phyloP scores from a whole-genome alignment of 2,329 filamentous ascomycete species.

The Talaromyces sp. region DNA sequence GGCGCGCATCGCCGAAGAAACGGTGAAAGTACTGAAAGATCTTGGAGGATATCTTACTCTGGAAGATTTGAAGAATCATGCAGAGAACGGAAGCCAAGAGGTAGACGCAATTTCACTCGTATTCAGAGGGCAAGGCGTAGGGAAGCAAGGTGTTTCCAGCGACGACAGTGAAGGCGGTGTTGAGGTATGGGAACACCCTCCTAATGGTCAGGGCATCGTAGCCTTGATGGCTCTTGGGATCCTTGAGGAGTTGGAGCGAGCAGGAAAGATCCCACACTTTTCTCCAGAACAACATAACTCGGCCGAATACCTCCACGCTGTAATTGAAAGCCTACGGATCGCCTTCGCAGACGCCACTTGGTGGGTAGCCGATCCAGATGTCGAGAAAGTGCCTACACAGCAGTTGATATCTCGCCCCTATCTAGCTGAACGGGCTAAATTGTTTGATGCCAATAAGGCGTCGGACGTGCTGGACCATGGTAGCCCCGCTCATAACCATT shows the following conservation, averaged over 20 bases:
- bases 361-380: slow-evolving; percentile 82
- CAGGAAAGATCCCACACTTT: slow-evolving; percentile 69
- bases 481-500: slow-evolving; percentile 76
- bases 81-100: slow-evolving; percentile 67
- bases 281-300: slow-evolving; percentile 70
- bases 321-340: slow-evolving; percentile 83
- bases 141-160: slow-evolving; percentile 40
- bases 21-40: slow-evolving; percentile 71
- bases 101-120: slow-evolving; percentile 78
- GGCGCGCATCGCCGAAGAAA: slow-evolving; percentile 72
- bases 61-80: slow-evolving; percentile 74
- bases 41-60: slow-evolving; percentile 73
- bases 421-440: slow-evolving; percentile 62
- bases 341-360: slow-evolving; percentile 85
- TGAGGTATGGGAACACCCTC: slow-evolving; percentile 92
- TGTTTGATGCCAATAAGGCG: slow-evolving; percentile 54
- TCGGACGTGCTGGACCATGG: slow-evolving; percentile 60
- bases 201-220: slow-evolving; percentile 93
- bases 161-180: slow-evolving; percentile 47
- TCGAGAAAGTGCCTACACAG: slow-evolving; percentile 62
- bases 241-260: slow-evolving; percentile 74
- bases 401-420: slow-evolving; percentile 69
- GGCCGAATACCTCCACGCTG: slow-evolving; percentile 71
- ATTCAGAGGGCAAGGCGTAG: slow-evolving; percentile 63
- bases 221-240: slow-evolving; percentile 93